Evolutionary conservation across 495 filamentous ascomycete species (phyloP), one percentile per base, ranked within the genome.

Genomic region (Penicillium paxilli): DNA sequence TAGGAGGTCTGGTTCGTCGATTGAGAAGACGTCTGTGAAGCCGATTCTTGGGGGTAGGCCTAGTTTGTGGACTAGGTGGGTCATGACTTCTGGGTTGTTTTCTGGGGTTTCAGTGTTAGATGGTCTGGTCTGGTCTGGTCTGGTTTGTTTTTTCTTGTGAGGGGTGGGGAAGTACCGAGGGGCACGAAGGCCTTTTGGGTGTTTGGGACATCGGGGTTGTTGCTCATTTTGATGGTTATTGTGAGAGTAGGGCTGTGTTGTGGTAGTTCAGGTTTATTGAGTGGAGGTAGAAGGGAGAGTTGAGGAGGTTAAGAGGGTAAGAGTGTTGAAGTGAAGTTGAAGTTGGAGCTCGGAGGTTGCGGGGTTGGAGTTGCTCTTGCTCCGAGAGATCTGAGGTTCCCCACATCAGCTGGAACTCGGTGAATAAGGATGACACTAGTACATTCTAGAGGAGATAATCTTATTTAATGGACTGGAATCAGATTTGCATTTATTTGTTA

Each of bases 21-120:
- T 85, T 56, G 82, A 86, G 78, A 85, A 94, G 65, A 96, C 88
- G 72, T 96, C 91, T 71, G 91, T 84, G 70, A 96, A 85, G 52
- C 76, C 74, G 19, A 95, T 75, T 16, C 76, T 71, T 33, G 71
- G 62, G 14, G 88, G 81, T 28, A 95, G 77, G 32, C 91, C 91
- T 26, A 96, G 85, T 52, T 84, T 81, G 66, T 86, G 88, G 23
- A 89, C 80, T 12, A 96, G 81, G 49, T 80, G 68, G 42, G 84
- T 87, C 83, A 96, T 88, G 32, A 96, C 84, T 69, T 88, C 82
- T 0, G 90, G 89, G 78, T 95, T 94, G 66, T 82, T 82, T 66
- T 81, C 79, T 80, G 48, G 17, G 30, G 30, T 10, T 32, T 32
- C 5, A 19, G 14, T 23, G 24, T 46, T 20, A 6, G n/a, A n/a